A percentile compares a stretch with the other conserved stretches of the same genome.
These are phyloP conservation scores for Saccharomycopsis sp. DNA, from an alignment of 805 yeast genomes.

Conservation along the genomic window DNA sequence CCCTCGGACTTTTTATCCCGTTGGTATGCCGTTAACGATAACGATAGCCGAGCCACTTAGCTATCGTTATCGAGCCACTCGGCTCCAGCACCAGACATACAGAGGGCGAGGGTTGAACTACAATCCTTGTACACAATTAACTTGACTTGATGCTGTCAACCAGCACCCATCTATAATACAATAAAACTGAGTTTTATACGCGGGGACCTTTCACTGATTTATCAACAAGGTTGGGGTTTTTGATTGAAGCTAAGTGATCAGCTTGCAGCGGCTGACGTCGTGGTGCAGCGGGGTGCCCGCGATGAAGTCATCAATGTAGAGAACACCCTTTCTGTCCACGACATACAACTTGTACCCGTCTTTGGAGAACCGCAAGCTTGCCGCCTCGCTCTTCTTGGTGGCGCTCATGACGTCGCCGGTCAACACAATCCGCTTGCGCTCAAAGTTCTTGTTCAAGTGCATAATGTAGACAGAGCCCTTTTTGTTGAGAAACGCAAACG, in stretches of 20 bases:
- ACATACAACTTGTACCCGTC: conserved; percentile 74
- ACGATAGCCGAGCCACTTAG: too few species aligned
- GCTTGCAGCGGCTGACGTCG: conserved; percentile 39
- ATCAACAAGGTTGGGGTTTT: too few species aligned
- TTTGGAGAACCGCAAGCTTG: conserved; percentile 62
- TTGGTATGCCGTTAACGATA: too few species aligned
- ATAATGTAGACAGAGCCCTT: conserved; percentile 65
- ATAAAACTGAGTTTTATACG: too few species aligned
- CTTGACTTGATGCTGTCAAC: too few species aligned
- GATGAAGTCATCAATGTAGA: conserved; percentile 78
- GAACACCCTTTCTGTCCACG: conserved; percentile 72
- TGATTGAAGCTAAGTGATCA: conserved; percentile 6
- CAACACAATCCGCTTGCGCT: conserved; percentile 46
- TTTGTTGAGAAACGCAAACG: conserved; percentile 71
- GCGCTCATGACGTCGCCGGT: conserved; percentile 78
- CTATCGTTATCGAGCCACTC: too few species aligned
- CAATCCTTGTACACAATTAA: too few species aligned
- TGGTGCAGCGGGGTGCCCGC: conserved; percentile 71
- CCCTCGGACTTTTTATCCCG: too few species aligned
- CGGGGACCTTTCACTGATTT: too few species aligned
- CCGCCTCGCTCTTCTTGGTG: conserved; percentile 63
- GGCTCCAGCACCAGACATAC: too few species aligned
- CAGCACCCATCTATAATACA: too few species aligned
- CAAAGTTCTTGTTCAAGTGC: conserved; percentile 38
- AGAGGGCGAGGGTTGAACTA: too few species aligned